Evolutionary conservation across 2,329 filamentous ascomycete species (phyloP).

Genomic region (Pseudogymnoascus pannorum): DNA sequence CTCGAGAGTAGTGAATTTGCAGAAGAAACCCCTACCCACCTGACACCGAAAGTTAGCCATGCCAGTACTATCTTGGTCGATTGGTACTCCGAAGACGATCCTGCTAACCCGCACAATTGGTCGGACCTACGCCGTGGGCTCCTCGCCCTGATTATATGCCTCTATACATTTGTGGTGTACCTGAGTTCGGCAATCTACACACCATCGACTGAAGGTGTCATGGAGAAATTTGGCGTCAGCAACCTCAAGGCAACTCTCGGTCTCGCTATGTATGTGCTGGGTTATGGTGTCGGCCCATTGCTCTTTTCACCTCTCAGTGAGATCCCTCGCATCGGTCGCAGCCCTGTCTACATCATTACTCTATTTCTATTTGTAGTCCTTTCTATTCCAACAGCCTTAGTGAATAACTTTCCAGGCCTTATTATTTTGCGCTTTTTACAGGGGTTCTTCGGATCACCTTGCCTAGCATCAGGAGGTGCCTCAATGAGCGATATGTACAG

Average conservation of each 20-base stretch:
- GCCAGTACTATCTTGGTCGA: constrained; percentile 43
- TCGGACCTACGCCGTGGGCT: constrained; percentile 34
- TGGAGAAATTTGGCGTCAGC: constrained; percentile 45
- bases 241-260: constrained; percentile 47
- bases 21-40: constrained; percentile 22
- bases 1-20: no score
- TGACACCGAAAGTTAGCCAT: constrained; percentile 41
- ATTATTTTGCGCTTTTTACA: constrained; percentile 54
- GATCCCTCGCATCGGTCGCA: constrained; percentile 59
- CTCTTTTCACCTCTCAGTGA: constrained; percentile 60
- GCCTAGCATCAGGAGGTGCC: constrained; percentile 49
- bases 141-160: constrained; percentile 37
- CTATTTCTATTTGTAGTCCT: constrained; percentile 62
- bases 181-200: constrained; percentile 43
- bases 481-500: constrained; percentile 44
- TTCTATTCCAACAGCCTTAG: constrained; percentile 52
- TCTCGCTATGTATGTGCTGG: constrained; percentile 54
- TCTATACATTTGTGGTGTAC: constrained; percentile 53
- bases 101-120: constrained; percentile 49
- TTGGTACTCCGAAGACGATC: constrained; percentile 45
- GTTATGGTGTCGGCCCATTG: constrained; percentile 55
- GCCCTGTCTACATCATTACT: constrained; percentile 58
- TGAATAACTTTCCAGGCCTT: constrained; percentile 51
- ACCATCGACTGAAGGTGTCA: constrained; percentile 40
- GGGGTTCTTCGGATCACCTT: constrained; percentile 57